Evolutionary conservation across 192 early-diverging fungal species (phyloP).

Genomic region (Backusella tuberculispora): DNA sequence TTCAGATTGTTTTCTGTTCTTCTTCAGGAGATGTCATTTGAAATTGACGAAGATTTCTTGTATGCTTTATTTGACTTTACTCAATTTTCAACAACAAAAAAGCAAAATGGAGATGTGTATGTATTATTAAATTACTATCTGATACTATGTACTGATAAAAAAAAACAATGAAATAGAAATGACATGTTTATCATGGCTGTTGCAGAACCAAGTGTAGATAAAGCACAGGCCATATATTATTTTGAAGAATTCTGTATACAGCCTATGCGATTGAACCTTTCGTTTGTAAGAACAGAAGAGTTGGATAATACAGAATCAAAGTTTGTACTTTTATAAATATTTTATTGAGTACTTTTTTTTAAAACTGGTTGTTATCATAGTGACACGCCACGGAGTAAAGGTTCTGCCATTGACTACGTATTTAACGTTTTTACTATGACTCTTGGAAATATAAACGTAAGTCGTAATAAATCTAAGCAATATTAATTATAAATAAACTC

Average conservation of each 20-base stretch:
- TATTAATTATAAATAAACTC: neutral
- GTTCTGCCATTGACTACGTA: constrained; percentile 52
- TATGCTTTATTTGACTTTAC: constrained; percentile 74
- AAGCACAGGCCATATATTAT: constrained; percentile 69
- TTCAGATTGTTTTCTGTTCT: constrained; percentile 80
- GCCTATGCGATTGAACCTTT: constrained; percentile 84
- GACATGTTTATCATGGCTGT: constrained; percentile 15
- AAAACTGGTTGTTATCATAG: constrained; percentile 16
- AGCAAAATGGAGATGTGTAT: constrained; percentile 48
- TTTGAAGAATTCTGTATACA: constrained; percentile 89
- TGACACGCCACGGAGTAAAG: neutral
- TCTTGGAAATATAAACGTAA: constrained; percentile 81
- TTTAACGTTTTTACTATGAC: constrained; percentile 84
- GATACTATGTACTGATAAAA: neutral
- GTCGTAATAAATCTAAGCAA: neutral
- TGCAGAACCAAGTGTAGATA: constrained; percentile 52
- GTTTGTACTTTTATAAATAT: constrained; percentile 29
- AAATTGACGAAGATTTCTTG: constrained; percentile 87
- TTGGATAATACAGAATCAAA: constrained; percentile 58
- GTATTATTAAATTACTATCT: neutral
- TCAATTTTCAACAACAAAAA: constrained; percentile 60
- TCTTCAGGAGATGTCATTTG: constrained; percentile 84
- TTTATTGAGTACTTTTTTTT: neutral
- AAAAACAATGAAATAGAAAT: neutral
- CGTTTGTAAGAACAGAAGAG: constrained; percentile 74